Evolutionary conservation across 176 grass and related monocot species (phyloP), one percentile per base, ranked within the genome.

Genomic region (Tillandsia leiboldiana): DNA sequence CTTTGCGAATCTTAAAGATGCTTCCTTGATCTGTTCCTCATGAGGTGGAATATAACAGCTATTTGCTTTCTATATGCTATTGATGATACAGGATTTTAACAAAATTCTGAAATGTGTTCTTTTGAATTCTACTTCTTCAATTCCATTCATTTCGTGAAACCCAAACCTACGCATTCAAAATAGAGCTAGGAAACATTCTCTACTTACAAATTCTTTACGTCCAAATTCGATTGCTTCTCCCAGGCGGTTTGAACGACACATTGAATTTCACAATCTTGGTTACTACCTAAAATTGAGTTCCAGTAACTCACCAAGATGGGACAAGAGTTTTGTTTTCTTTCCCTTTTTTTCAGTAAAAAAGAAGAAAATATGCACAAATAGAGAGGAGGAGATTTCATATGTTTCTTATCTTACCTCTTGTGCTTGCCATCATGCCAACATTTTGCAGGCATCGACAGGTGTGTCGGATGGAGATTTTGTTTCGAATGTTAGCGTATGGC

Each of bases 401-500:
- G 10, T 67, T 26, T 67, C 28, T 67, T 48, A 33, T 15, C 7
- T n/a, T 33, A 67, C 33, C 9, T 33, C 22, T 62, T 15, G 15
- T 18, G 57, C 12, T 62, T 42, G 33, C 33, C 7, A 6, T 42
- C 33, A 42, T 42, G 33, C 33, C 33, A 42, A 42, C 33, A 22
- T 10, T 81, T 53, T 66, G 50, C 83, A 99, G 94, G 75, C 71
- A 75, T 93, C 82, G 10, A 99, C 89, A 33, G 89, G 94, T 1
- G 80, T 88, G 1, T 81, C 94, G 64, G 90, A 99, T 29, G 94
- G 69, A 3, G 87, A 99, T 75, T 99, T 99, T 70, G 73, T 99
- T 54, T 99, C 94, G 17, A 80, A 90, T 51, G 94, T 93, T 63
- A 73, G 49, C 2, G 72, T 80, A 67, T 99, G 94, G 94, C 73